Evolutionary conservation across 2,329 filamentous ascomycete species (phyloP).

Genomic region (Exophiala alcalophila): DNA sequence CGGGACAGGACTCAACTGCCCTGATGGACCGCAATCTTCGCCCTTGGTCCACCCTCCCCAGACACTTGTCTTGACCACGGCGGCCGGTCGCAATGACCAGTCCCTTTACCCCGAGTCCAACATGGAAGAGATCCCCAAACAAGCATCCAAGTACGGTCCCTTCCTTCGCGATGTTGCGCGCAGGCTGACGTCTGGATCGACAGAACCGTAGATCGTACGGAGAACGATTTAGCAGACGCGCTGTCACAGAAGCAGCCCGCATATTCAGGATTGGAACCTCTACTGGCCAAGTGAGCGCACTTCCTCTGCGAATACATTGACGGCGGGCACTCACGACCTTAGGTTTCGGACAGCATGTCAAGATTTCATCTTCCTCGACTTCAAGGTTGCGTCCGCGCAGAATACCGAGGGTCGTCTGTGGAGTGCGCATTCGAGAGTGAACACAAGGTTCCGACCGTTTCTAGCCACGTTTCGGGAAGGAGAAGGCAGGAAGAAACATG

Average conservation of each 20-base stretch:
- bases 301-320: neutral
- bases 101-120: conserved; percentile 14
- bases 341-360: conserved; percentile 27
- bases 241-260: conserved; percentile 31
- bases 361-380: conserved; percentile 24
- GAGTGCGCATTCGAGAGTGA: conserved; percentile 74
- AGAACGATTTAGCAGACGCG: conserved; percentile 41
- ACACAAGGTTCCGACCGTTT: conserved; percentile 70
- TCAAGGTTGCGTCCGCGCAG: conserved; percentile 53
- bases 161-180: neutral
- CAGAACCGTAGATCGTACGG: conserved; percentile 43
- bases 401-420: conserved; percentile 72
- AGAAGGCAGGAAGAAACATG: conserved; percentile 52
- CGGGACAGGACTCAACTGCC: conserved; percentile 11
- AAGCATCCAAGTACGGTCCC: conserved; percentile 52
- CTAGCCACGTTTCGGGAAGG: conserved; percentile 55
- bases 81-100: conserved; percentile 29
- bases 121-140: conserved; percentile 36
- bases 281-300: conserved; percentile 24
- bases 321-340: conserved; percentile 11
- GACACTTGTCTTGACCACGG: conserved; percentile 27
- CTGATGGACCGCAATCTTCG: conserved; percentile 26
- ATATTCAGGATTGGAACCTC: conserved; percentile 22
- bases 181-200: conserved; percentile 10
- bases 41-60: conserved; percentile 20